phyloP scores from a whole-genome alignment of 768 basidiomycete species.

The Russula sp. region DNA sequence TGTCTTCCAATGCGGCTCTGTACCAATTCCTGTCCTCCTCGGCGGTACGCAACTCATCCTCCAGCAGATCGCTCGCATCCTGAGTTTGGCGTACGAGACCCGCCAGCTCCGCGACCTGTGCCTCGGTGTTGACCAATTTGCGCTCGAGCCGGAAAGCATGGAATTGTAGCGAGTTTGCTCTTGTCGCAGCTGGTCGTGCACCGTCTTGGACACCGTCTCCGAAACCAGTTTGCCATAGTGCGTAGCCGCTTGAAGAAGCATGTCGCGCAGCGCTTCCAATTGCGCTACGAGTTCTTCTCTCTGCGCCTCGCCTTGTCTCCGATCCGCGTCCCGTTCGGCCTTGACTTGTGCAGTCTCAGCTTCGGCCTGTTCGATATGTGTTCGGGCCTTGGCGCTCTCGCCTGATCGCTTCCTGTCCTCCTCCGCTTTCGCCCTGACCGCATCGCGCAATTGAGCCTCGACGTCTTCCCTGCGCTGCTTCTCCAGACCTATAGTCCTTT shows the following conservation, averaged over 20 bases:
- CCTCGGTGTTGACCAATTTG: constrained; percentile 65
- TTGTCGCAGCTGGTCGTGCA: constrained; percentile 31
- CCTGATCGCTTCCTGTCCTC: constrained; percentile 41
- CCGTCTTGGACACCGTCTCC: constrained; percentile 31
- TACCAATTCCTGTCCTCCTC: constrained; percentile 30
- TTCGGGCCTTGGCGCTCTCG: constrained; percentile 39
- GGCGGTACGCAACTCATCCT: constrained; percentile 30
- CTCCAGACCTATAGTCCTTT: constrained; percentile 50
- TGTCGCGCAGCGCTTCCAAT: constrained; percentile 48
- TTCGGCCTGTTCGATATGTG: constrained; percentile 39
- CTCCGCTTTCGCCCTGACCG: constrained; percentile 41
- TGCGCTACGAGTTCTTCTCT: constrained; percentile 50
- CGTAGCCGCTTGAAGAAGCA: constrained; percentile 49
- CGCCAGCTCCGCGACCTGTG: constrained; percentile 62
- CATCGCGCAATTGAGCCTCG: constrained; percentile 47
- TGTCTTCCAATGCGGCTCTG: constrained; percentile 15
- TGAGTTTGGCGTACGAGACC: constrained; percentile 57
- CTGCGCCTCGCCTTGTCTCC: constrained; percentile 38
- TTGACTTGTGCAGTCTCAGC: constrained; percentile 41
- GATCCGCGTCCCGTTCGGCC: constrained; percentile 36
- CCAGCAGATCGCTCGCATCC: constrained; percentile 50
- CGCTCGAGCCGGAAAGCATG: constrained; percentile 57
- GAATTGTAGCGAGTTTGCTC: constrained; percentile 44
- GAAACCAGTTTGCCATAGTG: constrained; percentile 43
- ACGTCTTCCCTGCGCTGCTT: constrained; percentile 48